phyloP scores from a whole-genome alignment of 805 yeast species.

The Ogataea pignaliae region DNA sequence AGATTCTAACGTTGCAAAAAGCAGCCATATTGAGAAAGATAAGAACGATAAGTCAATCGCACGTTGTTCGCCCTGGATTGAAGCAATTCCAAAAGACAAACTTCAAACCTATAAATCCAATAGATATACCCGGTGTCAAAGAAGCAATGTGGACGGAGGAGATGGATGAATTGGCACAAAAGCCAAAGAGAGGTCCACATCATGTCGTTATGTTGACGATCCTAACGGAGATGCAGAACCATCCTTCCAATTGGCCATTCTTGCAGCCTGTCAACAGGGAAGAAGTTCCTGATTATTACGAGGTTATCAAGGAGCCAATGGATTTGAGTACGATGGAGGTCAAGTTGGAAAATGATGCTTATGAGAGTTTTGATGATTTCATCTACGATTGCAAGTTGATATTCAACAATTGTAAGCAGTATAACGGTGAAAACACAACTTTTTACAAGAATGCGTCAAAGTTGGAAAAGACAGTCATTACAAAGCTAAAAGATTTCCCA shows the following conservation, averaged over 20 bases:
- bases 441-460: conserved; percentile 93
- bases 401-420: conserved; percentile 86
- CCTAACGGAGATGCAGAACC: conserved; percentile 83
- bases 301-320: conserved; percentile 97
- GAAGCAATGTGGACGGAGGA: conserved; percentile 99
- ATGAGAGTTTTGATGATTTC: conserved; percentile 86
- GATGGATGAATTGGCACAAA: conserved; percentile 94
- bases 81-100: conserved; percentile 53
- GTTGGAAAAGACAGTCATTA: conserved; percentile 81
- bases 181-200: conserved; percentile 93
- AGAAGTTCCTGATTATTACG: conserved; percentile 95
- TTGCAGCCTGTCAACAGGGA: conserved; percentile 87
- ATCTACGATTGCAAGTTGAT: conserved; percentile 82
- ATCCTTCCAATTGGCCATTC: conserved; percentile 98
- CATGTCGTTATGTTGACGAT: conserved; percentile 89
- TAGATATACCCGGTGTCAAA: conserved; percentile 80
- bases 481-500: conserved; percentile 82
- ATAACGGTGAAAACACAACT: conserved; percentile 92
- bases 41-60: conserved; percentile 70
- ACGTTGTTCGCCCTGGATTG: conserved; percentile 78
- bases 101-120: conserved; percentile 64
- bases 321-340: conserved; percentile 94
- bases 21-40: conserved; percentile 89
- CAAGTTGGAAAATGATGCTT: conserved; percentile 86
- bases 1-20: conserved; percentile 79